Base-by-base conservation (phyloP, 805 yeast genomes). In the Candida broadrunensis region DNA sequence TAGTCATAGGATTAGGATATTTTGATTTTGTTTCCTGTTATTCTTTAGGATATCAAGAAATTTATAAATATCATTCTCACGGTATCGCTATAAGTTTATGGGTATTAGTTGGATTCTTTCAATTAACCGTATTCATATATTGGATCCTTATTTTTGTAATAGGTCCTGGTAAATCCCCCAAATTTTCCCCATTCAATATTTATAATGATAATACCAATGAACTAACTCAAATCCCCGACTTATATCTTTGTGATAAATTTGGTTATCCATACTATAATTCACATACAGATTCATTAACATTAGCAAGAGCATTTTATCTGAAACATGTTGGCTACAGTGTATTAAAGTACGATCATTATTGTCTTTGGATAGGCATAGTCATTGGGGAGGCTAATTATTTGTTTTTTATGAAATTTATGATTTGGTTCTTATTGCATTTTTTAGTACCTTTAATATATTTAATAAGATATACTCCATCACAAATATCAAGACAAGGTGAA, bases 191-290 rank as follows among this genome's bases (percentile, higher is more conserved):
- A 1, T 65, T 56, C 39, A 56, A 65, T 44, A 29, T 67, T 24
- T 59, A 58, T 43, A 46, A 41, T 11, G 47, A 40, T 4, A 38
- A 24, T 5, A 31, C 38, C 4, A 37, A 27, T 29, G 47, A 39
- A 5, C 54, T 66, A 8, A 57, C 63, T 2, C 54, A 57, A 0
- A 72, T 81, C 1, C 93, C 95, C 0, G 68, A 60, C 1, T 63
- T 72, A 18, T 90, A 88, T 55, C 55, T 73, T 14, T 85, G 95
- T 56, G 89, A 85, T 56, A 65, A 63, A 8, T 70, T 75, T 42
- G 97, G 98, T 0, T 78, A 73, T 47, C 95, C 96, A 0, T 66
- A 68, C 20, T 90, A 86, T 81, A 88, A 96, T 54, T 61, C 83
- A 1, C 58, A 63, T 9, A 87, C 96, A 55, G 67, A 75, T 36